Percentiles rank a stretch among this genome's conserved stretches.
Evolutionary conservation across 2,329 filamentous ascomycete species (phyloP).

Genomic region (Colletotrichum tropicale): DNA sequence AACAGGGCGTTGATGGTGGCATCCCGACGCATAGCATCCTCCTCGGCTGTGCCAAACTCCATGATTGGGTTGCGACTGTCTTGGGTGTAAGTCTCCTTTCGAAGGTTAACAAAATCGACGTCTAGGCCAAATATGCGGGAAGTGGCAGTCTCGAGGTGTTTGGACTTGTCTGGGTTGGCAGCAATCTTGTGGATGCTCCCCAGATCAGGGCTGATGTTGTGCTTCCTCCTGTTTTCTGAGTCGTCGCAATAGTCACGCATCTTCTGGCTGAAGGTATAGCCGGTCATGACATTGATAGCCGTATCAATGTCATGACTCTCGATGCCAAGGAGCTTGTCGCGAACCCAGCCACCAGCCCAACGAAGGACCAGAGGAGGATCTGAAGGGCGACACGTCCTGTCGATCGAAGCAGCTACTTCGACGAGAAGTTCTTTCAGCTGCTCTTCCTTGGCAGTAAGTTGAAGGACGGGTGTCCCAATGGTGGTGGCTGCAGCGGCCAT

Average conservation of each 20-base stretch:
- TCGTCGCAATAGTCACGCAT: constrained; percentile 72
- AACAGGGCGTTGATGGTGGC: constrained; percentile 96
- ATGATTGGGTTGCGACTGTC: constrained; percentile 89
- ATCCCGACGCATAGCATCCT: constrained; percentile 89
- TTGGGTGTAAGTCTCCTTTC: constrained; percentile 90
- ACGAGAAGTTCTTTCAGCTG: constrained; percentile 79
- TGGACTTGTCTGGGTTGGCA: constrained; percentile 94
- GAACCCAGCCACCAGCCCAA: constrained; percentile 88
- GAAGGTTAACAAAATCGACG: constrained; percentile 91
- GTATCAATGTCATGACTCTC: constrained; percentile 83
- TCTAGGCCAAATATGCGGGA: constrained; percentile 86
- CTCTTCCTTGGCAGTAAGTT: constrained; percentile 72
- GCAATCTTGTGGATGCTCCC: constrained; percentile 86
- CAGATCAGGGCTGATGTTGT: constrained; percentile 62
- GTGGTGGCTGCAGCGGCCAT: constrained; percentile 21
- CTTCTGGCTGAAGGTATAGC: constrained; percentile 73
- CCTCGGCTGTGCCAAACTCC: constrained; percentile 90
- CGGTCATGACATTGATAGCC: constrained; percentile 86
- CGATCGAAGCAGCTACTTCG: constrained; percentile 77
- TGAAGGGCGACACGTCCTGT: constrained; percentile 49
- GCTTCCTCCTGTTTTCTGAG: constrained; percentile 64
- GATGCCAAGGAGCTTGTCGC: constrained; percentile 78
- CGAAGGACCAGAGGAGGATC: constrained; percentile 69
- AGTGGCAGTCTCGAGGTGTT: constrained; percentile 92
- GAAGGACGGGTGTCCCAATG: constrained; percentile 32